These are phyloP conservation scores for Dichotomocladium elegans DNA, from an alignment of 371 early-diverging fungal species.

Conservation along the genomic window DNA sequence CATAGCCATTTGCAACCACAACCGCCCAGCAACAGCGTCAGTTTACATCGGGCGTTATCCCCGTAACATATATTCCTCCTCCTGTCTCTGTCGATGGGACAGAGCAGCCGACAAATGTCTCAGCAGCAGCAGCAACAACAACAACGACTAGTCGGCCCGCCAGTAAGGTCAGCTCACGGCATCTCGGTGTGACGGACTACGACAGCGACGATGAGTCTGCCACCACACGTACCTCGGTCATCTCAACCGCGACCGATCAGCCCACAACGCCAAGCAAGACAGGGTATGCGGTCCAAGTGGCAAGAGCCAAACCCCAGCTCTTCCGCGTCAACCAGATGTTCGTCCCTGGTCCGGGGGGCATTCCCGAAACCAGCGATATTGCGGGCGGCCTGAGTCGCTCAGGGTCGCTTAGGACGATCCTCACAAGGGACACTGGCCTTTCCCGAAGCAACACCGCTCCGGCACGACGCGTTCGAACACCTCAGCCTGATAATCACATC, in stretches of 20 bases:
- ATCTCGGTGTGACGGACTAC: constrained; percentile 2
- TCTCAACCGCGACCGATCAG: constrained; percentile 11
- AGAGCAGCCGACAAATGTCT: background rate
- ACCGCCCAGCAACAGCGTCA: background rate
- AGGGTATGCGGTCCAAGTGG: constrained; percentile 33
- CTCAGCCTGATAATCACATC: no score
- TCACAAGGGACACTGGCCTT: constrained; percentile 9
- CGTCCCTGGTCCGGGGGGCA: constrained; percentile 2
- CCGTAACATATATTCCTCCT: constrained; percentile 44
- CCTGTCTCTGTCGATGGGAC: no score
- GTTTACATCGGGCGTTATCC: constrained; percentile 43
- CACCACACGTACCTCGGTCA: constrained; percentile 16
- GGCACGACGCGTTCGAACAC: constrained; percentile 53
- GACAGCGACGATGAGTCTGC: constrained; percentile 10
- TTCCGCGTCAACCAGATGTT: constrained; percentile 43
- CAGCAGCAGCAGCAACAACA: background rate
- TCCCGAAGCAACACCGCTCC: constrained; percentile 16
- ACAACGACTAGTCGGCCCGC: background rate
- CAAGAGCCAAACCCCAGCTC: constrained; percentile 37
- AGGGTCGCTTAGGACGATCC: constrained; percentile 29
- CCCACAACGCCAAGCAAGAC: constrained; percentile 8
- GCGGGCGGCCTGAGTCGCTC: constrained; percentile 19
- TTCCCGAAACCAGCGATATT: background rate
- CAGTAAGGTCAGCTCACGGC: background rate
- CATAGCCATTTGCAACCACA: background rate